These are phyloP conservation scores for Leccinum obscurum DNA, from an alignment of 768 basidiomycete species.

Conservation along the genomic window DNA sequence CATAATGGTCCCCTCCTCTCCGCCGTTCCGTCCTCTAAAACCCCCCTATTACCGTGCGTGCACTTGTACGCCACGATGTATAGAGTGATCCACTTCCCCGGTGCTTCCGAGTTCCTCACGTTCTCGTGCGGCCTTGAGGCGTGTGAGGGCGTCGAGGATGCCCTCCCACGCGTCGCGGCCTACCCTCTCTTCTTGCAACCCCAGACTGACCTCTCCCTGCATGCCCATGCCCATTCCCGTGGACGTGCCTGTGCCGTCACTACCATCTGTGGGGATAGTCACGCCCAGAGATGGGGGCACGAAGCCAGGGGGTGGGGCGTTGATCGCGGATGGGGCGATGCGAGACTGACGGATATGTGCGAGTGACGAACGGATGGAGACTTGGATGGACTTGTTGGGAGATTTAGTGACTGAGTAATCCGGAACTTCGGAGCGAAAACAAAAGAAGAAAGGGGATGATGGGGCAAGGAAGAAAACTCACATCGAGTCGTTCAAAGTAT, in stretches of 20 bases:
- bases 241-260: slow-evolving; percentile 13
- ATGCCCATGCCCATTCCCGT: neutral
- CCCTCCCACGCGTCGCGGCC: slow-evolving; percentile 79
- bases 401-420: neutral
- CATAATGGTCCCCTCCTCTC: neutral
- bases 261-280: slow-evolving; percentile 55
- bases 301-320: slow-evolving; percentile 70
- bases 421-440: neutral
- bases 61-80: slow-evolving; percentile 18
- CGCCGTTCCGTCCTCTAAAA: slow-evolving; percentile 5
- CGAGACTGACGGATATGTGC: slow-evolving; percentile 81
- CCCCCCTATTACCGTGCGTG: slow-evolving; percentile 21
- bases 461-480: slow-evolving; percentile 33
- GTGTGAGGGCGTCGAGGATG: slow-evolving; percentile 64
- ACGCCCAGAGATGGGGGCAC: slow-evolving; percentile 79
- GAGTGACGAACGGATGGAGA: slow-evolving; percentile 71
- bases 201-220: slow-evolving; percentile 46
- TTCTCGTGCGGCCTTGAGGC: slow-evolving; percentile 52
- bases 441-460: neutral
- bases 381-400: slow-evolving; percentile 58
- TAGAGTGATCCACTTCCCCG: slow-evolving; percentile 9
- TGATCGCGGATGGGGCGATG: slow-evolving; percentile 86
- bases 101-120: slow-evolving; percentile 15
- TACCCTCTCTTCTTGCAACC: slow-evolving; percentile 75
- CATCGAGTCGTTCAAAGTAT: slow-evolving; percentile 82